phyloP scores from a whole-genome alignment of 352 stramenopile genomes.

The Phytopythium delawarense region DNA sequence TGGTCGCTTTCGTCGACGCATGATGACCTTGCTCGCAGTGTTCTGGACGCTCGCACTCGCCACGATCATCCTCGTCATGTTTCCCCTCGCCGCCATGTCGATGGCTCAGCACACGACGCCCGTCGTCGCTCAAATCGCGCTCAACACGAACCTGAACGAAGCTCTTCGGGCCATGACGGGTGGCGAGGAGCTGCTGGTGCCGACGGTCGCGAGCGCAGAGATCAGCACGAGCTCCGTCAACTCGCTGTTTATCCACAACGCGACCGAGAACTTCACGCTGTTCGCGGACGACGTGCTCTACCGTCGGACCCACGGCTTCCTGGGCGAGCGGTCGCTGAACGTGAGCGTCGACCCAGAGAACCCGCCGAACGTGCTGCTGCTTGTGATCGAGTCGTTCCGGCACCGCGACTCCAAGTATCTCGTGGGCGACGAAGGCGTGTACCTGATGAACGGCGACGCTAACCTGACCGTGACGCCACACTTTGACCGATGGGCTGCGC shows the following conservation, averaged over 20 bases:
- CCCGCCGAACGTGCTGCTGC: conserved; percentile 44
- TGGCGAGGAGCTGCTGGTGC: conserved; percentile 13
- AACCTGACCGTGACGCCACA: conserved; percentile 45
- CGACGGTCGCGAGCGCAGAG: conserved; percentile 11
- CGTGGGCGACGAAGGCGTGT: conserved; percentile 23
- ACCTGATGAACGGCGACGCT: conserved; percentile 15
- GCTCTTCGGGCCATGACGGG: conserved; percentile 20
- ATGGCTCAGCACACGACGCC: conserved; percentile 14
- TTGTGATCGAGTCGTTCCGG: conserved; percentile 53
- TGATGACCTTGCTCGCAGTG: not conserved
- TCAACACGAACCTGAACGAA: conserved; percentile 43
- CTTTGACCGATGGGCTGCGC: conserved; percentile 45
- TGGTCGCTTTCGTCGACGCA: not conserved
- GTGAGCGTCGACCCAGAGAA: conserved; percentile 26
- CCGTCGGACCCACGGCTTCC: conserved; percentile 34
- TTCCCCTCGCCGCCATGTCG: conserved; percentile 15
- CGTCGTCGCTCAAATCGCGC: conserved; percentile 25
- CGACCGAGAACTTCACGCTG: conserved; percentile 38
- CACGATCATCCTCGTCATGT: conserved; percentile 8
- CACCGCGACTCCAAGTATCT: conserved; percentile 51
- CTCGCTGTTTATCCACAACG: conserved; percentile 24
- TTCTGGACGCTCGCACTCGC: conserved; percentile 5
- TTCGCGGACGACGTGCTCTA: conserved; percentile 40
- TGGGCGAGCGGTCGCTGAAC: conserved; percentile 35
- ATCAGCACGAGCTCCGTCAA: conserved; percentile 11